These are phyloP conservation scores for Anthostomella pinea DNA, from an alignment of 2,329 filamentous ascomycete species.

Conservation along the genomic window DNA sequence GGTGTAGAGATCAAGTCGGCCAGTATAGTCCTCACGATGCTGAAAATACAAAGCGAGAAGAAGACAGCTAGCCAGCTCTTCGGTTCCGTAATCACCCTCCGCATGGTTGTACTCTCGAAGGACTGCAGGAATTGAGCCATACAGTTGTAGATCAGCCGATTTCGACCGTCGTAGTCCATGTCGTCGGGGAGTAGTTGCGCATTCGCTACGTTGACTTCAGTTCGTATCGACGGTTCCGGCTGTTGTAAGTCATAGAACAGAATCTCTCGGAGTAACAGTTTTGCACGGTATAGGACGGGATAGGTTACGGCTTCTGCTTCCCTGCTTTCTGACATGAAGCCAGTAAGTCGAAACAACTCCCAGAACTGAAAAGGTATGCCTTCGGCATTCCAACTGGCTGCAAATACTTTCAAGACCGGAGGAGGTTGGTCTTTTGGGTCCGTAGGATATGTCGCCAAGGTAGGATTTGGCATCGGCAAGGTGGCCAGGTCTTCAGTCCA, in stretches of 20 bases:
- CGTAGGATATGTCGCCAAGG: conserved; percentile 37
- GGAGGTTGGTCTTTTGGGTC: conserved; percentile 42
- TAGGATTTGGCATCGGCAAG: conserved; percentile 37
- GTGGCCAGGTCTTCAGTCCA: conserved; percentile 51
- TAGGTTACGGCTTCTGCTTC: conserved; percentile 47
- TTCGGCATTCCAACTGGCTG: conserved; percentile 50
- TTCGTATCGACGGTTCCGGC: conserved; percentile 43
- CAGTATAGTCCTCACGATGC: conserved; percentile 51
- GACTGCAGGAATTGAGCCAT: conserved; percentile 51
- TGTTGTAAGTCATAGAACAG: conserved; percentile 54
- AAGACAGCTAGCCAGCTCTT: conserved; percentile 52
- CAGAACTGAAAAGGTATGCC: conserved; percentile 50
- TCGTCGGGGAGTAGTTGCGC: conserved; percentile 38
- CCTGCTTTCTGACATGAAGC: conserved; percentile 46
- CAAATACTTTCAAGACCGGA: conserved; percentile 48
- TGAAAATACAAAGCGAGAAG: conserved; percentile 57
- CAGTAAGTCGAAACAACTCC: conserved; percentile 49
- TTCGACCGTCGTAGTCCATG: conserved; percentile 46
- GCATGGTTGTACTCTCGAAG: conserved; percentile 46
- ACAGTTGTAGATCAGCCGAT: conserved; percentile 48
- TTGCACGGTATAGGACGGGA: conserved; percentile 52
- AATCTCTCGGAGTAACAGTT: conserved; percentile 53
- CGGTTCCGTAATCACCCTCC: conserved; percentile 37
- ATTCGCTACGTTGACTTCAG: conserved; percentile 34
- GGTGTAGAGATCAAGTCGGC: conserved; percentile 42